Evolutionary conservation across 2,329 filamentous ascomycete species (phyloP), one percentile per base, ranked within the genome.

Genomic region (Cytospora piceicola): DNA sequence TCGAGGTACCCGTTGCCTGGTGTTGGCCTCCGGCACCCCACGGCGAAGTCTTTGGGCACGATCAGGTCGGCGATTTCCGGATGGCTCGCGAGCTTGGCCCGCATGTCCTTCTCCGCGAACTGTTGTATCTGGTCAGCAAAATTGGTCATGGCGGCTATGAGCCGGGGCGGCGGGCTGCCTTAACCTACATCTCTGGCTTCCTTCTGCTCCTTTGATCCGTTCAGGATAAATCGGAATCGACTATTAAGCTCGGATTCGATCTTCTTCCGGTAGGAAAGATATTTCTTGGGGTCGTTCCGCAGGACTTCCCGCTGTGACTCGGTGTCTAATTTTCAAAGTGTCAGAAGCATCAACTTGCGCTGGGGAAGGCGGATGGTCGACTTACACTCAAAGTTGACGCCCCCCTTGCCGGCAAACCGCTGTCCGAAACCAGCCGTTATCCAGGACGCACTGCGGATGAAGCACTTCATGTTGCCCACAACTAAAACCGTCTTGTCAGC

Each of bases 41-140:
- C 78, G 3, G 76, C 74, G 74, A 80, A 84, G 20, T 53, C 14
- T 51, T 73, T 73, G 14, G 79, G 79, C 34, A 77, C 77, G 14
- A 85, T 78, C 54, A 79, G 75, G 17, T 81, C 74, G 1, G 76
- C 74, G 3, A 85, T 72, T 17, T 80, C 77, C 0, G 80, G 77
- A 46, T 80, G 76, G 7, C 75, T 72, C 4, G 72, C 71, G 2
- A 84, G 72, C 9, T 79, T 77, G 17, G 75, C 62, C 12, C 77
- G 72, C 82, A 83, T 84, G 49, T 82, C 67, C 30, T 65, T 64
- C 58, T 61, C 64, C 76, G 74, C 12, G 30, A 53, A 61, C 58
- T 61, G 5, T 9, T 51, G 22, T 4, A 17, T 4, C 2, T 36
- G 2, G 4, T 58, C 17, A n/a, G 2, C 9, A 29, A 8, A 4